Base-by-base conservation (phyloP, 2,329 filamentous ascomycete species). In the Curvularia sp. region DNA sequence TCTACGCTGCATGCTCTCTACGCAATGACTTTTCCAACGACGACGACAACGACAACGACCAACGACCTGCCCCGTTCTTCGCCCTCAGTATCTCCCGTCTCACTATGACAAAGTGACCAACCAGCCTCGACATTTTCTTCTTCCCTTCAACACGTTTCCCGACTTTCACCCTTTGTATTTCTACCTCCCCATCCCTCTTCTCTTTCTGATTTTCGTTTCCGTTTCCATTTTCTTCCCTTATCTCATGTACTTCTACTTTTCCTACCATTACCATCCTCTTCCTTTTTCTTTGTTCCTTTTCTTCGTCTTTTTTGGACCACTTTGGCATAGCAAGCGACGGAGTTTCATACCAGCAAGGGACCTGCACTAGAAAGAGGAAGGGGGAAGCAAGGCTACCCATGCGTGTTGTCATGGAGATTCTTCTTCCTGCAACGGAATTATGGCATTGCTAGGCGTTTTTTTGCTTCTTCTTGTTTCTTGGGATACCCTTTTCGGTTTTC, bases 311-410 rank as follows among this genome's bases (percentile, higher is more conserved):
- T 38, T 23, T 19, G 12, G 6, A 48, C 5, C 23, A 48, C 9
- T 34, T 21, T 36, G 46, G 46, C 46, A 49, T 49, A 64, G 47
- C 59, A 53, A 59, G 63, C 61, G 57, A 60, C 32, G 61, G 64
- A 59, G 46, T 49, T 38, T 36, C 15, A 36, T 36, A 36, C 9
- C 15, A 36, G 34, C 15, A 19, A 49, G 7, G 21, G 18, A 13
- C 7, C 3, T 5, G 30, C 23, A 30, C 25, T n/a, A 34, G 10
- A 21, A 34, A 21, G 18, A 34, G 6, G 18, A n/a, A 9, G 15
- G 27, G 15, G 28, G 34, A 34, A 36, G 34, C 34, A 15, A 15
- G 32, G 15, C 34, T 36, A 36, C 34, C 34, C 34, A 34, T 13
- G 32, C 32, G 32, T 34, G n/a, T 34, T 15, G 32, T 34, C 32